Percentiles rank a stretch among this genome's conserved stretches.
Evolutionary conservation across 2,329 filamentous ascomycete genomes (phyloP).

Genomic region (Magnaporthiopsis poae): DNA sequence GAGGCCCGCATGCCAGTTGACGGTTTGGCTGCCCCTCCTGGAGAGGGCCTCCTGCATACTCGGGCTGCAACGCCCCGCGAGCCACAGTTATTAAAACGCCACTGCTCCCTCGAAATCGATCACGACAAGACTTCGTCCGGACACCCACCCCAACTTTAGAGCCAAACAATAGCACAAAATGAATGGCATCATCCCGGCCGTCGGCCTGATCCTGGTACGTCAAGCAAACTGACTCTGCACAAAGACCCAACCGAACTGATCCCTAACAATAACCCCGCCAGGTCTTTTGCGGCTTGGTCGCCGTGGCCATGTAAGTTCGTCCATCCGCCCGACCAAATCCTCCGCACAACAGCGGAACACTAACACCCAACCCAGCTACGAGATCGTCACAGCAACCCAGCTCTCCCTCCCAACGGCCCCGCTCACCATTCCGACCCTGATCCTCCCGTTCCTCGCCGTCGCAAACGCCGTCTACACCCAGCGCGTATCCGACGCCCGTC

Average conservation of each 20-base stretch:
- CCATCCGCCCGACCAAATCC: too few species aligned
- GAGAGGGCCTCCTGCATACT: neutral
- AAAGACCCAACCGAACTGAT: neutral
- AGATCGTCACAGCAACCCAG: conserved; percentile 9
- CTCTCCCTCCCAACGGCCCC: conserved; percentile 14
- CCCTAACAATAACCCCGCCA: neutral
- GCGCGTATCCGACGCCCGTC: neutral
- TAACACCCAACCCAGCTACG: conserved; percentile 11
- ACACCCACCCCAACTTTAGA: too few species aligned
- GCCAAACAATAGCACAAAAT: neutral
- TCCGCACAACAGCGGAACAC: neutral
- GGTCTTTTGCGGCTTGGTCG: neutral
- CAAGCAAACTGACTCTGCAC: neutral
- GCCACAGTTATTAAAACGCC: neutral
- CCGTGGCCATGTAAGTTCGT: neutral
- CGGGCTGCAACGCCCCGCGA: neutral
- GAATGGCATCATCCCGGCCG: neutral
- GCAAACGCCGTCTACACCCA: conserved; percentile 7
- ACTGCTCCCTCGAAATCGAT: neutral
- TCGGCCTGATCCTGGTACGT: neutral
- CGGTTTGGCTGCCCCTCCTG: neutral
- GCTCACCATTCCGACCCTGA: conserved; percentile 9
- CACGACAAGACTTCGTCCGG: neutral
- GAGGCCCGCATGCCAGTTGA: too few species aligned
- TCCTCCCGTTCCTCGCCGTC: conserved; percentile 10